These are phyloP conservation scores for Fraxinus nigra DNA, from an alignment of 305 asterid species.

Conservation along the genomic window DNA sequence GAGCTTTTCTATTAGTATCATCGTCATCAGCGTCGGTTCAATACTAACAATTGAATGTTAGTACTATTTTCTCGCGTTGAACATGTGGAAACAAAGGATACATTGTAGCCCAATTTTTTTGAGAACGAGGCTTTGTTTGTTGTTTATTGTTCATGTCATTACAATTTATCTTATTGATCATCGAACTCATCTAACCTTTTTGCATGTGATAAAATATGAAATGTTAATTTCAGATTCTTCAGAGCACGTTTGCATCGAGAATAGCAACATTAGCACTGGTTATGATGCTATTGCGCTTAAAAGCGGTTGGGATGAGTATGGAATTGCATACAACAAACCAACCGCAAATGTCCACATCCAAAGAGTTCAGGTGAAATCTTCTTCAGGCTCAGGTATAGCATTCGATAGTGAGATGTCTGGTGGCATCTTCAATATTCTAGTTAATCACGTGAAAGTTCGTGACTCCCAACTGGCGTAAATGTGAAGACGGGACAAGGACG, in stretches of 20 bases:
- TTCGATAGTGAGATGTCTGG: slow-evolving; percentile 97
- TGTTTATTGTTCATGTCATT: background rate
- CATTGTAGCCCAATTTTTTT: no score
- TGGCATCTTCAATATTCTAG: slow-evolving; percentile 66
- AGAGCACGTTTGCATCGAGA: slow-evolving; percentile 70
- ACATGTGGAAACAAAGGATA: no score
- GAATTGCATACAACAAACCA: slow-evolving; percentile 58
- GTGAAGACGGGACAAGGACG: slow-evolving; percentile 75
- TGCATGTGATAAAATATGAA: background rate
- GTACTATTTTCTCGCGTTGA: no score
- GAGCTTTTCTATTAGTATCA: background rate
- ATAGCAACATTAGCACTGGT: slow-evolving; percentile 77
- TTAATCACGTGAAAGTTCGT: slow-evolving; percentile 45
- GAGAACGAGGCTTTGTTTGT: no score
- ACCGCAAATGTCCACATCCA: slow-evolving; percentile 59
- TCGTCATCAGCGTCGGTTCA: background rate
- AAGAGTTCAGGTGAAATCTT: slow-evolving; percentile 44
- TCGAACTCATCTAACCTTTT: no score
- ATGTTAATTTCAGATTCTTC: slow-evolving; percentile 72
- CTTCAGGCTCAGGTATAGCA: slow-evolving; percentile 66
- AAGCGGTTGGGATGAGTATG: slow-evolving; percentile 98
- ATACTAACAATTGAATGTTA: no score
- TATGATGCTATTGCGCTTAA: slow-evolving; percentile 71
- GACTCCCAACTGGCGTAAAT: slow-evolving; percentile 52
- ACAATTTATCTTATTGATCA: no score